These are phyloP conservation scores for Annulohypoxylon maeteangense DNA, from an alignment of 495 filamentous ascomycete genomes.

Conservation along the genomic window DNA sequence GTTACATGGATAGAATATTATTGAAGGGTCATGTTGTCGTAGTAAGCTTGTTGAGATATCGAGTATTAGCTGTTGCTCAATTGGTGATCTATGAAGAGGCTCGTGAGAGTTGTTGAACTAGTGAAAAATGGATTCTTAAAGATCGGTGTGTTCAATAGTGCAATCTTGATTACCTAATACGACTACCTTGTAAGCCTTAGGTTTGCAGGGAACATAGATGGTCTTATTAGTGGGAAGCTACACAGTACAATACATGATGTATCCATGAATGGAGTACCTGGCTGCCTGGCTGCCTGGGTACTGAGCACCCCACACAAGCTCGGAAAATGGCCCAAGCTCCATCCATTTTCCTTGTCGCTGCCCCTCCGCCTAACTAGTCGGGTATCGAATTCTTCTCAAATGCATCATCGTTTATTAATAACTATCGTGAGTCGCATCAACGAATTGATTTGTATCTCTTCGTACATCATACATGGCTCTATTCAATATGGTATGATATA, in stretches of 20 bases:
- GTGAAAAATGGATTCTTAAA: not conserved
- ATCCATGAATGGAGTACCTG: not conserved
- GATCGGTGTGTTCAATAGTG: not conserved
- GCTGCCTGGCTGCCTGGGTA: too few species aligned
- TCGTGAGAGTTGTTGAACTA: not conserved
- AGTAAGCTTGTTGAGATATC: not conserved
- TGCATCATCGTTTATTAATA: not conserved
- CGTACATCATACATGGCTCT: not conserved
- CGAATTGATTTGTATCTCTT: not conserved
- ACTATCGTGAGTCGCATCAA: not conserved
- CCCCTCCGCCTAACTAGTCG: not conserved
- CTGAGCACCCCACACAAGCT: not conserved
- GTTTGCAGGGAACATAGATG: not conserved
- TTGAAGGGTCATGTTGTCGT: not conserved
- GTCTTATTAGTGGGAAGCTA: too few species aligned
- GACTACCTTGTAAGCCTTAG: too few species aligned
- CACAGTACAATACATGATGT: too few species aligned
- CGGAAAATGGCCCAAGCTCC: slow-evolving; percentile 12
- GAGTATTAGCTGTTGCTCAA: not conserved
- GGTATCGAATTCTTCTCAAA: not conserved
- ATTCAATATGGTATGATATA: not conserved
- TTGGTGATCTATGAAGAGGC: not conserved
- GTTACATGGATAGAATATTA: not conserved
- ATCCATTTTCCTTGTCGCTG: not conserved
- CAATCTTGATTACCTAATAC: slow-evolving; percentile 1